Percentiles rank a stretch among this genome's conserved stretches.
Evolutionary conservation across 2,329 filamentous ascomycete species (phyloP).

Genomic region (Clarireedia monteithiana): DNA sequence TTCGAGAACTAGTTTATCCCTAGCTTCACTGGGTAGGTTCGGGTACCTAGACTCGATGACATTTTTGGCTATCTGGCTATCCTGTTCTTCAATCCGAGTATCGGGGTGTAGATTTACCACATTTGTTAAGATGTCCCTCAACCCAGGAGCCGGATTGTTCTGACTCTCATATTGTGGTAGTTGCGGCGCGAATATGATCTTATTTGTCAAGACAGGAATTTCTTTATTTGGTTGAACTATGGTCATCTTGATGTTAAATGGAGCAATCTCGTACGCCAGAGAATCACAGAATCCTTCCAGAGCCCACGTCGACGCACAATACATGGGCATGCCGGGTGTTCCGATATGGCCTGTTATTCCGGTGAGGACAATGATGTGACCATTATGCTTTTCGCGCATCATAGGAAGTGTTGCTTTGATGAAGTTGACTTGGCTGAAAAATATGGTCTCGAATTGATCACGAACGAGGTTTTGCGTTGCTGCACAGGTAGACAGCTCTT

Average conservation of each 20-base stretch:
- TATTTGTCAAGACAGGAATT: slow-evolving; percentile 78
- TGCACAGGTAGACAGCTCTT: slow-evolving; percentile 71
- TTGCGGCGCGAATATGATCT: slow-evolving; percentile 74
- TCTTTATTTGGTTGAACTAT: slow-evolving; percentile 95
- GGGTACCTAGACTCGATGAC: slow-evolving; percentile 62
- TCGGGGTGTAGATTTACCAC: slow-evolving; percentile 71
- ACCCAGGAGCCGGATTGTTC: slow-evolving; percentile 67
- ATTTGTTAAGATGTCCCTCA: slow-evolving; percentile 74
- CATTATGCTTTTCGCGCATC: slow-evolving; percentile 71
- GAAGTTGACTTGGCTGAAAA: slow-evolving; percentile 93
- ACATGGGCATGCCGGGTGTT: slow-evolving; percentile 83
- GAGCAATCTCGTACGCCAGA: slow-evolving; percentile 89
- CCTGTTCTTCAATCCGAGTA: slow-evolving; percentile 36
- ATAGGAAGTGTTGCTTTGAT: slow-evolving; percentile 81
- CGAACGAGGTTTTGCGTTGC: slow-evolving; percentile 71
- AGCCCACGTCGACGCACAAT: slow-evolving; percentile 89
- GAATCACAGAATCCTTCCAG: slow-evolving; percentile 94
- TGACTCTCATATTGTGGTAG: slow-evolving; percentile 62
- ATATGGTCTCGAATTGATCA: slow-evolving; percentile 90
- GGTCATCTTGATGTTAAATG: slow-evolving; percentile 94
- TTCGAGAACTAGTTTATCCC: slow-evolving; percentile 72
- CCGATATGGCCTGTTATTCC: slow-evolving; percentile 89
- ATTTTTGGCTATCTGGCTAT: slow-evolving; percentile 14
- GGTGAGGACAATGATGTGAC: slow-evolving; percentile 84
- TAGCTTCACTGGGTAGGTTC: slow-evolving; percentile 57